These are phyloP conservation scores for Coprinopsis sp. DNA, from an alignment of 768 basidiomycete genomes.

Conservation along the genomic window DNA sequence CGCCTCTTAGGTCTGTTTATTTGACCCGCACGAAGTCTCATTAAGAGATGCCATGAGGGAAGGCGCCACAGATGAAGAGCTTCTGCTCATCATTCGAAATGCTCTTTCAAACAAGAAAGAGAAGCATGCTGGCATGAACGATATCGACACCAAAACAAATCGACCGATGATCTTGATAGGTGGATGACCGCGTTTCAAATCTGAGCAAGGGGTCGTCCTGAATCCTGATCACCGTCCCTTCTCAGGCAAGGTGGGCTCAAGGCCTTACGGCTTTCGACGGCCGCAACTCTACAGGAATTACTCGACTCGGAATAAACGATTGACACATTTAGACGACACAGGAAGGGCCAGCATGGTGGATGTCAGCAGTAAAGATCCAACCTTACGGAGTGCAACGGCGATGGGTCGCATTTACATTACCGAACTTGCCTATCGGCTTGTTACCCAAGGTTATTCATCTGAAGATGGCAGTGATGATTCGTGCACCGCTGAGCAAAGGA, in stretches of 20 bases:
- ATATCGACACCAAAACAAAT: slow-evolving; percentile 71
- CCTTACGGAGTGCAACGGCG: slow-evolving; percentile 70
- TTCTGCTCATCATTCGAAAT: slow-evolving; percentile 55
- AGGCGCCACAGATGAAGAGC: slow-evolving; percentile 58
- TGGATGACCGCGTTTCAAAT: slow-evolving; percentile 60
- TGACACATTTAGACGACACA: slow-evolving; percentile 70
- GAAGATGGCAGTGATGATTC: slow-evolving; percentile 12
- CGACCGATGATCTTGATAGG: slow-evolving; percentile 92
- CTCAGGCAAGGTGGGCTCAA: not conserved
- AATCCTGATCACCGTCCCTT: not conserved
- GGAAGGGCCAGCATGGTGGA: slow-evolving; percentile 86
- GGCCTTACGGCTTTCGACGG: not conserved
- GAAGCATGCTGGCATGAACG: slow-evolving; percentile 82
- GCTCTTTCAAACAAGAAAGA: slow-evolving; percentile 70
- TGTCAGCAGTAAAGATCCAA: slow-evolving; percentile 56
- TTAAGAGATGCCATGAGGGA: slow-evolving; percentile 68
- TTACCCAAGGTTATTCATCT: slow-evolving; percentile 40
- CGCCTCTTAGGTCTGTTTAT: slow-evolving; percentile 68
- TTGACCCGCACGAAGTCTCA: slow-evolving; percentile 80
- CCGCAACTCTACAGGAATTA: slow-evolving; percentile 21
- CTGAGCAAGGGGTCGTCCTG: not conserved
- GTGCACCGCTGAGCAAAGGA: slow-evolving; percentile 17
- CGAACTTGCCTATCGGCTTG: slow-evolving; percentile 56
- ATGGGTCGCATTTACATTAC: slow-evolving; percentile 69
- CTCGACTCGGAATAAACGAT: slow-evolving; percentile 19